Conservation (phyloP, 345 rosid species). For the Populus deltoides region DNA sequence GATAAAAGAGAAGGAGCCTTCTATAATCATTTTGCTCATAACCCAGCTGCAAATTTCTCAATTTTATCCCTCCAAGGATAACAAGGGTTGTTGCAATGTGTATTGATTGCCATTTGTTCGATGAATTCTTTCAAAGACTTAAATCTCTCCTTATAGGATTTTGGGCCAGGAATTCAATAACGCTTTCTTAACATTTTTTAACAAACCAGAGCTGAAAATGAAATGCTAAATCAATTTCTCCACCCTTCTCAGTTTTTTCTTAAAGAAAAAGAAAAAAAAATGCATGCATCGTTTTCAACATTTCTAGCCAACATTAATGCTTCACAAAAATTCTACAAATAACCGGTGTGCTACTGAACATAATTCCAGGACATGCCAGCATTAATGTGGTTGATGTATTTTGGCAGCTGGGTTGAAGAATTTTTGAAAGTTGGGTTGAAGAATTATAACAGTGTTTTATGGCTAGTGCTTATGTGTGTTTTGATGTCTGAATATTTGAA, state of each 20-base stretch:
- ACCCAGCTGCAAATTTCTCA: not conserved
- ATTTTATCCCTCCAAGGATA: not conserved
- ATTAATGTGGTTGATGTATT: too few species aligned
- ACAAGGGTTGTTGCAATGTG: not conserved
- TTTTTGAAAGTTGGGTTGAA: not conserved
- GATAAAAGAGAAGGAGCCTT: not conserved
- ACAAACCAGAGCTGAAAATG: not conserved
- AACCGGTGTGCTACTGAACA: not conserved
- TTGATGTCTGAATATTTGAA: not conserved
- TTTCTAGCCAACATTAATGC: not conserved
- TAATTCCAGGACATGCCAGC: not conserved
- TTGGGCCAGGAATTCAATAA: not conserved
- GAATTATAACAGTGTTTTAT: not conserved
- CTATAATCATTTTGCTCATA: not conserved
- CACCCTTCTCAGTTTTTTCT: not conserved
- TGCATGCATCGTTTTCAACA: not conserved
- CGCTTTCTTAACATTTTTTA: not conserved
- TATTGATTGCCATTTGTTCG: not conserved
- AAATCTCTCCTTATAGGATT: not conserved
- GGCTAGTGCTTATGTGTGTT: not conserved
- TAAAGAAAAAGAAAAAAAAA: not conserved
- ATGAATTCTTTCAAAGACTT: not conserved
- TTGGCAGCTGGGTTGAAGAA: not conserved
- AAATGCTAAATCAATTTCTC: not conserved
- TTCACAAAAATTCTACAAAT: not conserved